Evolutionary conservation across 805 yeast genomes (phyloP), one percentile per base, ranked within the genome.

Genomic region (Cephaloascus albidus): DNA sequence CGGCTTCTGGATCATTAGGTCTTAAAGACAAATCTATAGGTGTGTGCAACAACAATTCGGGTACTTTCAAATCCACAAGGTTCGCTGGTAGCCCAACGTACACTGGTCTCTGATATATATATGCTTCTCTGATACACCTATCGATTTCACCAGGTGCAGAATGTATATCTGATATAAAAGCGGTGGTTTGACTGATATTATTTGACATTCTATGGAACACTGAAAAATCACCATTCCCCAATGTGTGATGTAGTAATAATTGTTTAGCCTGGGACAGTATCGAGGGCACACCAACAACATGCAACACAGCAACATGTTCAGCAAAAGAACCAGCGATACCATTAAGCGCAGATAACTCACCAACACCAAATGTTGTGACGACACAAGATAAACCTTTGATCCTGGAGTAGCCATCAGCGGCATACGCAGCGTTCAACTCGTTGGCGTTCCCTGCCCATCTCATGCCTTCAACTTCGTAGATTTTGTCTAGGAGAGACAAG

Each of bases 391-490:
- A 63, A 43, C 89, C 82, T 63, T 83, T 85, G 52, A 85, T 70
- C 59, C 95, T 69, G 39, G 90, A 79, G 66, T 85, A 85, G 47
- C 95, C 95, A 61, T 85, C 95, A 36, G 93, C 88, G 39, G 94
- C 84, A 51, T 82, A 83, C 33, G 93, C 85, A 35, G 95, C 93
- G 60, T 86, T 86, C 65, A 85, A 72, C 67, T 85, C 95, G 63
- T 86, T 85, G 57, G 93, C 85, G 60, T 85, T 85, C 53, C 95
- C 95, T 38, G 85, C 88, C 95, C 95, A 85, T 67, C 83, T 74
- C 62, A 85, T 55, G 35, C 84, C 85, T 28, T 74, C 78, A 38
- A 81, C 85, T 52, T 80, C 85, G 58, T 81, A 78, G 53, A 83
- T 70, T 55, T 82, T 78, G 55, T 83, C 89, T 45, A 83, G 65